Base-by-base conservation (phyloP, 129 eudicot species). In the Chrysanthemum seticuspe region DNA sequence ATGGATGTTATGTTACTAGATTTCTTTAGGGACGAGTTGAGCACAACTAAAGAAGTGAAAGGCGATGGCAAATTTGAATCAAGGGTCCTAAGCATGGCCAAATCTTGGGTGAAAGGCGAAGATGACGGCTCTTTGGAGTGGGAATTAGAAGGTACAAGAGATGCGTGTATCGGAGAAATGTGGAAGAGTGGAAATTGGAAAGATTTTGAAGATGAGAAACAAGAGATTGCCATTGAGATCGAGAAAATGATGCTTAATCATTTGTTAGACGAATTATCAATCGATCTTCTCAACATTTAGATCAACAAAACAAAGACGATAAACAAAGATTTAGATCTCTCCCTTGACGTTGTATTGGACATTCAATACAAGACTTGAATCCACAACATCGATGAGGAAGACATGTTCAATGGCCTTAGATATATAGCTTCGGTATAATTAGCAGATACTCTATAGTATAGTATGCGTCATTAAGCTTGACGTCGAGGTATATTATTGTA, bases 201-300 rank as follows among this genome's bases (percentile, higher is more conserved):
- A 49, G 73, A 73, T 65, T 78, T 77, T 65, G 81, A 87, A 40
- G 85, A 87, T 18, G 96, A 85, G 14, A 59, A 66, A 62, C 56
- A 75, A 70, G 88, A 85, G 10, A 57, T 89, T 16, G 78, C 75
- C 14, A 48, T 76, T 47, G 89, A 89, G 18, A 40, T 92, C 19
- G 88, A 85, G 68, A 62, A 48, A 3, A 8, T 19, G 0, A 21
- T 92, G 72, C 80, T 89, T 47, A 73, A 77, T 80, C 68, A 80
- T 71, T 76, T 92, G 80, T 50, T 92, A 21, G 86, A 86, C 13
- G 94, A 89, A 68, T 60, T 88, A 67, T 60, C 80, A 70, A 51
- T 49, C 25, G 89, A 86, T 73, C 75, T 84, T 66, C 64, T 71
- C 66, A 16, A 45, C 54, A 18, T 65, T 65, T 78, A 71, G 65